These are phyloP conservation scores for Citrus trifoliata DNA, from an alignment of 345 rosid genomes.

Conservation along the genomic window DNA sequence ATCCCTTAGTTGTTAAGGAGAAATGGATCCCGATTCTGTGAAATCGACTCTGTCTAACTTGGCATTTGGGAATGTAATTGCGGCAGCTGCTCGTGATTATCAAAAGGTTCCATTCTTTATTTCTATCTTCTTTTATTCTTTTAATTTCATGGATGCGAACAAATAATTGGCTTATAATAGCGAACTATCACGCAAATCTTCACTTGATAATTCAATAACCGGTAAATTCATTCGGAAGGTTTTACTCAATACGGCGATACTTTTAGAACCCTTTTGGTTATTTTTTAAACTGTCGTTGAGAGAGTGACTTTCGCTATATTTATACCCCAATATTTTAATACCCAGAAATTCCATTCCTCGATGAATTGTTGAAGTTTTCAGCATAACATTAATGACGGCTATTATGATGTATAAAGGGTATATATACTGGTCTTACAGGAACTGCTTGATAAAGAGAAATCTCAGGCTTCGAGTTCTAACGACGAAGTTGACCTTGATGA, in stretches of 20 bases:
- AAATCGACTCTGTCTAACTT: conserved; percentile 83
- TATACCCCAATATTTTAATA: not conserved
- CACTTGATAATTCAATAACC: too few relatives aligned
- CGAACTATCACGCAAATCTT: not conserved
- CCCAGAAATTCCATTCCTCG: not conserved
- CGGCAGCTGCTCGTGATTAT: conserved; percentile 97
- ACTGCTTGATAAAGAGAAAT: conserved; percentile 65
- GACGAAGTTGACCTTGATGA: conserved; percentile 90
- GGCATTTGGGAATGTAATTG: conserved; percentile 91
- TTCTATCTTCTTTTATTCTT: not conserved
- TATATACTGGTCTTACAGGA: conserved; percentile 44
- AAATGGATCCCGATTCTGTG: conserved; percentile 88
- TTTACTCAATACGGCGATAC: not conserved
- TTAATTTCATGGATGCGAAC: not conserved
- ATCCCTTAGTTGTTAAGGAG: not conserved
- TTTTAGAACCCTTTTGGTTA: not conserved
- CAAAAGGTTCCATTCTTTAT: conserved; percentile 46
- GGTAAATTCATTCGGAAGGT: not conserved
- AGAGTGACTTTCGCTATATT: not conserved
- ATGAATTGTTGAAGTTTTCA: not conserved
- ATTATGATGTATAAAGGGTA: conserved; percentile 15
- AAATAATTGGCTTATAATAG: not conserved
- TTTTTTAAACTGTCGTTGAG: not conserved
- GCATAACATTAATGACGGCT: not conserved
- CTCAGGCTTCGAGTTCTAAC: conserved; percentile 49